Evolutionary conservation across 768 basidiomycete species (phyloP), one percentile per base, ranked within the genome.

Genomic region (Leccinum sublutescens): DNA sequence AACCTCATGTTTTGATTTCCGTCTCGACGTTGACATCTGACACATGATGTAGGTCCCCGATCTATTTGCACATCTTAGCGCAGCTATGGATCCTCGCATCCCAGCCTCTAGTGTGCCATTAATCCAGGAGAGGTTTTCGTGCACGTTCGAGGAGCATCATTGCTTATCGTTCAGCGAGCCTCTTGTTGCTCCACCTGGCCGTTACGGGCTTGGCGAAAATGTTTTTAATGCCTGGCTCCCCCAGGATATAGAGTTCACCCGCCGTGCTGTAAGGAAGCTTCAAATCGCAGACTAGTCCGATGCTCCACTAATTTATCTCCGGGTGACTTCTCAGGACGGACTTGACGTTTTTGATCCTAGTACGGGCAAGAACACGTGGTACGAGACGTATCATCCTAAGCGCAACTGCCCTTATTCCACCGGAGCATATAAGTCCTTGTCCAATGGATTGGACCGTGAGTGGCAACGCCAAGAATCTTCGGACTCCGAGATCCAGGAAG

Each of bases 141-240:
- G 77, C 60, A 66, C 66, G 38, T 69, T 83, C 33, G 67, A 73
- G 40, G 82, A 83, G 64, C 79, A 82, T 54, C 80, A 82, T 48
- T 82, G 81, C 55, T 62, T 82, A 9, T 62, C 58, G 15, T 75
- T 76, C 8, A 68, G 75, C 40, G 72, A 75, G 38, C 77, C 76
- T 2, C 67, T 83, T 45, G 12, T 57, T 33, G 65, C 74, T 36
- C 78, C 78, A 6, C 58, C 67, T 2, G 75, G 76, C 59, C 69
- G 62, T 34, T 64, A 68, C 17, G 75, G 70, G 43, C 38, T 61
- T n/a, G 79, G 75, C 2, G 79, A 81, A 58, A 77, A 82, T 62
- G 60, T 81, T 52, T 70, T 81, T 34, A 81, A 79, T 57, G 80
- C 78, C 33, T 83, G 80, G 81, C 60, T 81, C 36, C 82, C 82